A percentile compares a stretch with the other conserved stretches of the same genome.
These are phyloP conservation scores for Neurospora cerealis DNA, from an alignment of 495 filamentous ascomycete genomes.

Conservation along the genomic window DNA sequence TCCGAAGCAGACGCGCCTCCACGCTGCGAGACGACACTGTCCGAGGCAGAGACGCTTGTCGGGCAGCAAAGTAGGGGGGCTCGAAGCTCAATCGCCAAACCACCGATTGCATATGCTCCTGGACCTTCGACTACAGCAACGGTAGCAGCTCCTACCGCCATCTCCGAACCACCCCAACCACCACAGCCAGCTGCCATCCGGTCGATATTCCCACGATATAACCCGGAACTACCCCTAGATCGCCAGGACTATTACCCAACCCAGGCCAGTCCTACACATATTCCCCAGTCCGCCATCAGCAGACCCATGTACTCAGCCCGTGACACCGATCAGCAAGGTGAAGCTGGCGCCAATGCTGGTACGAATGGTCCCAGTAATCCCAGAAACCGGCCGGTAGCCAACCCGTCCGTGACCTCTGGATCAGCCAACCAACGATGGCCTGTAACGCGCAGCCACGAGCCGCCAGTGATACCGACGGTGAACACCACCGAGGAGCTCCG, in stretches of 20 bases:
- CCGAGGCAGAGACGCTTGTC: conserved; percentile 39
- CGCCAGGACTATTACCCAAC: conserved; percentile 62
- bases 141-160: conserved; percentile 13
- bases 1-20: conserved; percentile 28
- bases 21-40: conserved; percentile 38
- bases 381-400: conserved; percentile 1
- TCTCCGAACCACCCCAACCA: neutral
- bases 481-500: conserved; percentile 42
- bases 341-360: conserved; percentile 10
- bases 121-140: conserved; percentile 6
- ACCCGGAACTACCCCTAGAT: conserved; percentile 56
- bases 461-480: conserved; percentile 32
- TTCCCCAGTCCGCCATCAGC: conserved; percentile 47
- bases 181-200: conserved; percentile 28
- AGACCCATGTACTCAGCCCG: conserved; percentile 44
- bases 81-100: conserved; percentile 38
- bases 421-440: neutral
- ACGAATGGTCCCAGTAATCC: neutral
- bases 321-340: conserved; percentile 12
- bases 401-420: conserved; percentile 15
- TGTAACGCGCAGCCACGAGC: conserved; percentile 23
- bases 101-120: conserved; percentile 25
- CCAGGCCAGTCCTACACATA: conserved; percentile 40
- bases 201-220: conserved; percentile 73
- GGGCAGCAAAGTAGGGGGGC: conserved; percentile 36